Conservation (phyloP, 2,329 filamentous ascomycete genomes). For the Exophiala viscosa region DNA sequence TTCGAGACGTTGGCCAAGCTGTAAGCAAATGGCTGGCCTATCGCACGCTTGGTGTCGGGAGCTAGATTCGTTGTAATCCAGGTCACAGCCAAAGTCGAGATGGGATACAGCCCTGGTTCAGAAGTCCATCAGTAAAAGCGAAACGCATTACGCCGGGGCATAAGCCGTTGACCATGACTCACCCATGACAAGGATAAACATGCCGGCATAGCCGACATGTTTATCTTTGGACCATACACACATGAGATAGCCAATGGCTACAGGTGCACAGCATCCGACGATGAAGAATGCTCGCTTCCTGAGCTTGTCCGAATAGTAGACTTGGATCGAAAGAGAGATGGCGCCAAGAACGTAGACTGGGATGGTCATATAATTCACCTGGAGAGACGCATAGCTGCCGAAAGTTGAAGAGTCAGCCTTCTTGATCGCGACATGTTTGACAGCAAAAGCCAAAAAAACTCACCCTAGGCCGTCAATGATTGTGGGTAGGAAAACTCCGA, state of each 20-base stretch:
- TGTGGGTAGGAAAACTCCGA: slow-evolving; percentile 18
- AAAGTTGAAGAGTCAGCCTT: neutral
- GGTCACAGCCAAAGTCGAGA: slow-evolving; percentile 29
- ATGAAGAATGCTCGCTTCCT: slow-evolving; percentile 33
- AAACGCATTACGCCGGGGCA: neutral
- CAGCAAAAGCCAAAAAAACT: slow-evolving; percentile 17
- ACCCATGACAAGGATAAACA: slow-evolving; percentile 33
- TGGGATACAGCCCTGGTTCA: slow-evolving; percentile 29
- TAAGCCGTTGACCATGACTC: neutral
- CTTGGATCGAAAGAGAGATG: slow-evolving; percentile 7
- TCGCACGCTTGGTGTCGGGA: slow-evolving; percentile 35
- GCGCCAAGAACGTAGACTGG: slow-evolving; percentile 54
- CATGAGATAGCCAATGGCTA: slow-evolving; percentile 36
- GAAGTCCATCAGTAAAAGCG: neutral
- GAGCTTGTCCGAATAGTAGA: slow-evolving; percentile 32
- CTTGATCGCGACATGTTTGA: neutral
- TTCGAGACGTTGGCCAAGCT: slow-evolving; percentile 32
- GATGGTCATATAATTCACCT: slow-evolving; percentile 51
- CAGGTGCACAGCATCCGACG: slow-evolving; percentile 30
- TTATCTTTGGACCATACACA: slow-evolving; percentile 31
- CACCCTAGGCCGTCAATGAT: slow-evolving; percentile 28
- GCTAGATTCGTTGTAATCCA: slow-evolving; percentile 36
- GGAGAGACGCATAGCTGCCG: slow-evolving; percentile 11
- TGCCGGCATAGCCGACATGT: slow-evolving; percentile 34
- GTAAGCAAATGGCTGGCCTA: slow-evolving; percentile 33